Base-by-base conservation (phyloP, 148 eudicot genomes). In the Camellia japonica region DNA sequence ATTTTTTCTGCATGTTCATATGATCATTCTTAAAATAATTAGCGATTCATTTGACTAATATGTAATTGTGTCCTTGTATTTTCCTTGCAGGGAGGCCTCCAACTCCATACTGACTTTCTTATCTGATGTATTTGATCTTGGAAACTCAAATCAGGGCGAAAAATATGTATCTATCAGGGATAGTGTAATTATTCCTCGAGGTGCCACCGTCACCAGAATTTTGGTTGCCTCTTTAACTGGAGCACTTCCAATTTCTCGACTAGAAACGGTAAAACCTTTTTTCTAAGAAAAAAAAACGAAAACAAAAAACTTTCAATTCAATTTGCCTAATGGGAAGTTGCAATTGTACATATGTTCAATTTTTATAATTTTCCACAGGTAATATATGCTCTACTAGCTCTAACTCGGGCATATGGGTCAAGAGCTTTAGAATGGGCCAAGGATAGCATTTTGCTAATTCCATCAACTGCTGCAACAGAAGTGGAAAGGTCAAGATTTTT, bases 21-120 rank as follows among this genome's bases (percentile, higher is more conserved):
- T 66, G 43, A 38, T 74, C 16, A 18, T 59, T 59, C 67, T 59
- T 16, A 10, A 13, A 23, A 42, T 42, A 55, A 55, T 47, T 59
- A 2, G 60, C 9, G 6, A 74, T 59, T 60, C 38, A 20, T 58
- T 60, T 44, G 54, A 41, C 67, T 74, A 60, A 59, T 18, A 58
- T 58, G 51, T 54, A 42, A 14, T 67, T 66, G 3, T 58, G 38
- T 77, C 82, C 68, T 63, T 19, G 11, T 19, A 52, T 46, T 76
- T 56, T 74, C 65, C 13, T 87, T 89, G 87, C 93, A 97, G 99
- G 93, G 99, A 94, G 86, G 99, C 99, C n/a, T 94, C 96, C 78
- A 94, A 88, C 86, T 97, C 99, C 72, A 94, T 97, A 84, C 84
- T 97, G 80, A 89, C 89, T 68, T 97, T 94, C 88, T 83, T 97